Conservation (phyloP, 73 alveolate species). For the Durusdinium trenchii region DNA sequence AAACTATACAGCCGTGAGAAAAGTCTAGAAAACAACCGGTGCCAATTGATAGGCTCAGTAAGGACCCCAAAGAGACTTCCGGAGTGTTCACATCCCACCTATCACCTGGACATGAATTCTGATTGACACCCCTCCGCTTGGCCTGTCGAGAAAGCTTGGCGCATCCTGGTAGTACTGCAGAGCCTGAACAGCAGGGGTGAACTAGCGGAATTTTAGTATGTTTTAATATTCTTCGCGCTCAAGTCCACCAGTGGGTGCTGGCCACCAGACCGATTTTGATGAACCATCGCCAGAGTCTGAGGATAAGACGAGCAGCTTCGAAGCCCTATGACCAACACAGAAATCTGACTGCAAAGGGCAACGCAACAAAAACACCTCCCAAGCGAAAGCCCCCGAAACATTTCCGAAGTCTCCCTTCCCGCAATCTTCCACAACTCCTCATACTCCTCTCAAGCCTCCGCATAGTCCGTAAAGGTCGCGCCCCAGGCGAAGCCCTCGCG, state of each 20-base stretch:
- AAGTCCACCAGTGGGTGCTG: no score
- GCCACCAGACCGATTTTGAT: no score
- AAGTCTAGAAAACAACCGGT: no score
- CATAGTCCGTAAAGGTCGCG: constrained; percentile 43
- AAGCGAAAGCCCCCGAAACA: neutral
- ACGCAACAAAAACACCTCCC: neutral
- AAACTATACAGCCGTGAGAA: no score
- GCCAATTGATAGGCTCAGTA: no score
- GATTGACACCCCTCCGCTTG: no score
- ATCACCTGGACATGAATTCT: no score
- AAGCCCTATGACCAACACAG: neutral
- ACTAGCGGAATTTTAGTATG: neutral
- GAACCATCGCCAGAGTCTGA: no score
- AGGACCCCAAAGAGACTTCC: no score
- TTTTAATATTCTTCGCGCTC: neutral
- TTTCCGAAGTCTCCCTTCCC: neutral
- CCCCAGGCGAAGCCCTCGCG: constrained; percentile 85
- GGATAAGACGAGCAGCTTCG: no score
- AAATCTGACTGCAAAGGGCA: neutral
- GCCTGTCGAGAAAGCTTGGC: constrained; percentile 55
- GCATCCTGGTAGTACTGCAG: neutral
- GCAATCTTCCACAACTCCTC: neutral
- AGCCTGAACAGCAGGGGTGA: constrained; percentile 24
- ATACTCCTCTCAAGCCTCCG: constrained; percentile 2
- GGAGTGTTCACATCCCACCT: no score